Percentiles rank a stretch among this genome's conserved stretches.
Conservation (phyloP, 2,329 filamentous ascomycete species). For the Kalmusia sp. region DNA sequence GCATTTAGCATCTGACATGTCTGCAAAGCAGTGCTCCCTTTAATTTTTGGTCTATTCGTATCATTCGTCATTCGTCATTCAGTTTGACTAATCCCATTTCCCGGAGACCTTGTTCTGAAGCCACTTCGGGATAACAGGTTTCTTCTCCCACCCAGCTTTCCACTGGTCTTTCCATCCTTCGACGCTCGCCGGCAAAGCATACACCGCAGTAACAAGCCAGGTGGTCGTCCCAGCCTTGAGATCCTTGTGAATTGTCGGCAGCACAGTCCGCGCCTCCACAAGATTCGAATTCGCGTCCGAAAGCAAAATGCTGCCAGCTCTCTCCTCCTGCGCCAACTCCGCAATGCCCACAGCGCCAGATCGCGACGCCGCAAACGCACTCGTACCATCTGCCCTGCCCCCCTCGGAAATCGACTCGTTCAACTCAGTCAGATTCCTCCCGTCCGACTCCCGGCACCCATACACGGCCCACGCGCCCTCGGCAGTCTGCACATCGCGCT, state of each 20-base stretch:
- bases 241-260: slow-evolving; percentile 72
- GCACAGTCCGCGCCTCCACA: slow-evolving; percentile 72
- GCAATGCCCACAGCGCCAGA: slow-evolving; percentile 60
- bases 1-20: too few relatives aligned
- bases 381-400: slow-evolving; percentile 29
- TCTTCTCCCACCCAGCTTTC: slow-evolving; percentile 62
- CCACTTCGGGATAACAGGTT: slow-evolving; percentile 67
- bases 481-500: slow-evolving; percentile 70
- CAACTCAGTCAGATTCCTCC: slow-evolving; percentile 58
- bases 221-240: slow-evolving; percentile 63
- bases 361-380: slow-evolving; percentile 55
- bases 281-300: slow-evolving; percentile 83
- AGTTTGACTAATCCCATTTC: slow-evolving; percentile 30
- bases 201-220: slow-evolving; percentile 76
- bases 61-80: too few relatives aligned
- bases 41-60: too few relatives aligned
- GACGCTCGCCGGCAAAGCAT: slow-evolving; percentile 68
- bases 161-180: slow-evolving; percentile 55
- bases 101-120: slow-evolving; percentile 59
- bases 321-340: slow-evolving; percentile 49
- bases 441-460: slow-evolving; percentile 65
- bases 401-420: slow-evolving; percentile 52
- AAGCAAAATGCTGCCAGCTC: slow-evolving; percentile 71
- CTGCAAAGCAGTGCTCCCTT: too few relatives aligned
- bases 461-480: slow-evolving; percentile 78